These are phyloP conservation scores for Tetracladium setigerum DNA, from an alignment of 495 filamentous ascomycete species.

Conservation along the genomic window DNA sequence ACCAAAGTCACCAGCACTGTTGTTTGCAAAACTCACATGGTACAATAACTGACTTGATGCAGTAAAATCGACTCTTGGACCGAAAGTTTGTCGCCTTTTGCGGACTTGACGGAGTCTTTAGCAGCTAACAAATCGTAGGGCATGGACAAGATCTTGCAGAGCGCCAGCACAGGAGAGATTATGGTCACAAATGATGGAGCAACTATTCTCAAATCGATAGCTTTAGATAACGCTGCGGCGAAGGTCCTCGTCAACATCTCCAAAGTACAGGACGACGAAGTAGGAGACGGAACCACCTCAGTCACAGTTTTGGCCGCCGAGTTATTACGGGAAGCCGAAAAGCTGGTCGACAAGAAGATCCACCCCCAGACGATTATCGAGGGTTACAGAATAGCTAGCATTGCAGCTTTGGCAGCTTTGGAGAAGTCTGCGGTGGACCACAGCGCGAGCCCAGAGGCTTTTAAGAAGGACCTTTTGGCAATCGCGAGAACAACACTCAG, in stretches of 20 bases:
- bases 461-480: slow-evolving; percentile 80
- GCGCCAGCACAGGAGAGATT: slow-evolving; percentile 95
- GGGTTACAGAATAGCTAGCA: slow-evolving; percentile 93
- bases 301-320: slow-evolving; percentile 93
- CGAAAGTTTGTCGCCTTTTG: too few species aligned
- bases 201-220: slow-evolving; percentile 96
- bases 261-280: slow-evolving; percentile 98
- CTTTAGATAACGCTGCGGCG: slow-evolving; percentile 96
- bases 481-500: slow-evolving; percentile 96
- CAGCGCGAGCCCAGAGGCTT: slow-evolving; percentile 70
- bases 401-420: slow-evolving; percentile 76
- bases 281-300: slow-evolving; percentile 87
- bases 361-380: slow-evolving; percentile 99
- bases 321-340: slow-evolving; percentile 91
- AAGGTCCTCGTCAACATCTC: slow-evolving; percentile 98
- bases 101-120: too few species aligned
- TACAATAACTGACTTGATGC: slow-evolving; percentile 27
- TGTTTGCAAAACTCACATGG: too few species aligned
- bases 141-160: slow-evolving; percentile 99
- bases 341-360: slow-evolving; percentile 93
- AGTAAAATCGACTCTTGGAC: slow-evolving; percentile 94
- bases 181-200: slow-evolving; percentile 98
- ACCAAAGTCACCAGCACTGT: too few species aligned
- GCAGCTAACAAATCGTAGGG: too few species aligned
- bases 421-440: slow-evolving; percentile 82